These are phyloP conservation scores for Pseudoneurospora amorphoporcata DNA, from an alignment of 495 filamentous ascomycete species.

Conservation along the genomic window DNA sequence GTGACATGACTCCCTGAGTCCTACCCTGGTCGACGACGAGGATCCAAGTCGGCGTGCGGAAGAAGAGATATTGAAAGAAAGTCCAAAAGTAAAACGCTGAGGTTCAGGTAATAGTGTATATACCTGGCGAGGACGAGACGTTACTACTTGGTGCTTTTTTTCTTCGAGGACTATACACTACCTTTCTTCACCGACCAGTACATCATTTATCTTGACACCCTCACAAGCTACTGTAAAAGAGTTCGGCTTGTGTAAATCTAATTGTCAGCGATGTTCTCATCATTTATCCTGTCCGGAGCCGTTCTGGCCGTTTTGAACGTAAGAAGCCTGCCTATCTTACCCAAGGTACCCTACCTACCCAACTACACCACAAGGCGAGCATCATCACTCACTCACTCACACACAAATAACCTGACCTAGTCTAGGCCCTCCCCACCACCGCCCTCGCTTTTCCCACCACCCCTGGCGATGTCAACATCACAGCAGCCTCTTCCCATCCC, in stretches of 20 bases:
- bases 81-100: neutral
- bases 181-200: neutral
- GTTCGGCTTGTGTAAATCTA: neutral
- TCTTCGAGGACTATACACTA: too few relatives aligned
- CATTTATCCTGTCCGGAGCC: neutral
- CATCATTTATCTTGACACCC: neutral
- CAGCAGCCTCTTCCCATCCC: neutral
- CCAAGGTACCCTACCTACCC: neutral
- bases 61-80: neutral
- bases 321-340: neutral
- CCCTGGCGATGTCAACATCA: too few relatives aligned
- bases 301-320: neutral
- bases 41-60: neutral
- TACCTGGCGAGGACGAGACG: too few relatives aligned
- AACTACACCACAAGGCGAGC: neutral
- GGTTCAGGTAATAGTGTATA: neutral
- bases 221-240: neutral
- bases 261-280: neutral
- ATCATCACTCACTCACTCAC: neutral
- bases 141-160: too few relatives aligned
- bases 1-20: neutral
- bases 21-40: neutral
- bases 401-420: neutral
- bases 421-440: neutral
- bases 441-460: neutral